phyloP scores from a whole-genome alignment of 768 basidiomycete species.

The Lactarius quietus region DNA sequence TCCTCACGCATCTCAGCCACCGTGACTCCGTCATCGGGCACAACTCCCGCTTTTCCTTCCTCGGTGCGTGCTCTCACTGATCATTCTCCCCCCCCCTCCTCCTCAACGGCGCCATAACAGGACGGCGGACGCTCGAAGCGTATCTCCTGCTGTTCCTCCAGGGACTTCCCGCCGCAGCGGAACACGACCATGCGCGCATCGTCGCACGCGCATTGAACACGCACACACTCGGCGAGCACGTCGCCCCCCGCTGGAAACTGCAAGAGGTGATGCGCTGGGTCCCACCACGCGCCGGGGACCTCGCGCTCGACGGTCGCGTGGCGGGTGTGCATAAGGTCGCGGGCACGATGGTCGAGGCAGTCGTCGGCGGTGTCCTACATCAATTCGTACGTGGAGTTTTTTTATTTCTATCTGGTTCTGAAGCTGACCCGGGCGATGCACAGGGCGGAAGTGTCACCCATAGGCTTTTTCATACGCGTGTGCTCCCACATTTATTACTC shows the following conservation, averaged over 20 bases:
- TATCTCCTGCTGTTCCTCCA: conserved; percentile 73
- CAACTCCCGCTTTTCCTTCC: conserved; percentile 67
- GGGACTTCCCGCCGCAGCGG: conserved; percentile 43
- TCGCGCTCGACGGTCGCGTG: conserved; percentile 36
- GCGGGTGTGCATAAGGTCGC: conserved; percentile 75
- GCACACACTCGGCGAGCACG: conserved; percentile 65
- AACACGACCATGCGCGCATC: conserved; percentile 58
- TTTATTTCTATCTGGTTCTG: background rate
- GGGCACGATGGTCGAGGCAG: conserved; percentile 71
- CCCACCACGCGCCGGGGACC: conserved; percentile 29
- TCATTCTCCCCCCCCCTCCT: background rate
- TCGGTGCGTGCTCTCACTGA: conserved; percentile 58
- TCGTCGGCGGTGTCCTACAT: conserved; percentile 72
- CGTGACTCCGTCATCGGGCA: conserved; percentile 60
- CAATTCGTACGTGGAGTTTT: conserved; percentile 62
- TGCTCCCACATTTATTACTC: conserved; percentile 38
- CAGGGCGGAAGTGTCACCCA: conserved; percentile 42
- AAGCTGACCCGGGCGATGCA: background rate
- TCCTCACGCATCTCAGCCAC: conserved; percentile 79
- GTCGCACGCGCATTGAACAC: conserved; percentile 59
- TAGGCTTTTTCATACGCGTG: conserved; percentile 41
- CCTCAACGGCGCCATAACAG: conserved; percentile 36
- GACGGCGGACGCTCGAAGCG: conserved; percentile 71
- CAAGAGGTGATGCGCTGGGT: conserved; percentile 70
- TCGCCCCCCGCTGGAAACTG: conserved; percentile 73